These are phyloP conservation scores for Yamadazyma jaroonii DNA, from an alignment of 1,139 yeast species.

Conservation along the genomic window DNA sequence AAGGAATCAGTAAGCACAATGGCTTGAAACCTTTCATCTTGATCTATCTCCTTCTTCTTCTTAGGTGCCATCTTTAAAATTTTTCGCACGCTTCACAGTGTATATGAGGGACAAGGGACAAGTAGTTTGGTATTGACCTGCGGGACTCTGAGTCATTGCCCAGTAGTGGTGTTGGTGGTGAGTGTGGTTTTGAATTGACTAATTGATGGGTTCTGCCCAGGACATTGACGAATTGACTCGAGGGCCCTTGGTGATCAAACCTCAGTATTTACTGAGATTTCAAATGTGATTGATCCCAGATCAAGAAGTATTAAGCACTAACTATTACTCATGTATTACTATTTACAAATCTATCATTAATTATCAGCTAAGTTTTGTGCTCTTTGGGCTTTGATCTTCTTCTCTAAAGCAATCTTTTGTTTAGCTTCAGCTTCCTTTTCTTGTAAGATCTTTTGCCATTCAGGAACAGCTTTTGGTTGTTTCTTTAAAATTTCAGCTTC, in stretches of 20 bases:
- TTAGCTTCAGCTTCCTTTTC: constrained; percentile 25
- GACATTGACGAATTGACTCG: no score
- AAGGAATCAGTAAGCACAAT: constrained; percentile 92
- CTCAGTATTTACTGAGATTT: no score
- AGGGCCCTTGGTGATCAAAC: no score
- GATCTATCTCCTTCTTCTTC: constrained; percentile 54
- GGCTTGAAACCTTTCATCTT: constrained; percentile 84
- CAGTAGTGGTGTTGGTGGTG: no score
- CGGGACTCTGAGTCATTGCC: no score
- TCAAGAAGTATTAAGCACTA: background rate
- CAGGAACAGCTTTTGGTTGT: constrained; percentile 38
- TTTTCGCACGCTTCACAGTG: constrained; percentile 1
- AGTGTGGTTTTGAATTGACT: no score
- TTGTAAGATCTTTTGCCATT: constrained; percentile 33
- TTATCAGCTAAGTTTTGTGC: no score
- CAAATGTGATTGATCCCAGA: no score
- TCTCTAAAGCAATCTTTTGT: constrained; percentile 37
- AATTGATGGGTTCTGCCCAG: no score
- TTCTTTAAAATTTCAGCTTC: constrained; percentile 50
- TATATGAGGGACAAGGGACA: no score
- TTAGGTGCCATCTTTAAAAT: constrained; percentile 36
- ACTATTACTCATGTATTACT: background rate
- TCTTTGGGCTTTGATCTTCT: background rate
- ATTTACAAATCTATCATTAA: no score
- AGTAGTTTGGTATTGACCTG: no score